Evolutionary conservation across 2,329 filamentous ascomycete species (phyloP), one percentile per base, ranked within the genome.

Genomic region (Cercospora sesami): DNA sequence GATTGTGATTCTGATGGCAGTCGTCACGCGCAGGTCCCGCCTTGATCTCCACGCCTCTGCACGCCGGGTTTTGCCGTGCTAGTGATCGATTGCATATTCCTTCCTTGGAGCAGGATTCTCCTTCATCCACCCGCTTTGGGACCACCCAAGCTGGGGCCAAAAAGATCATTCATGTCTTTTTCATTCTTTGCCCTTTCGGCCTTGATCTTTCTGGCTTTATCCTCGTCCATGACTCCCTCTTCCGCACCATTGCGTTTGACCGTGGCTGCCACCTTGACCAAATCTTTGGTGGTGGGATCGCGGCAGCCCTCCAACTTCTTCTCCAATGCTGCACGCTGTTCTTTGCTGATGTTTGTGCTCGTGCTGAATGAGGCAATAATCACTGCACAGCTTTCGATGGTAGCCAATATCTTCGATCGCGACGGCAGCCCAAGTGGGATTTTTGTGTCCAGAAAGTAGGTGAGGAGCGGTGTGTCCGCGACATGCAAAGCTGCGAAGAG

Each of bases 401-500:
- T 80, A 2, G 76, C 69, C 1, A 82, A 63, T 31, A 83, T 73
- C 68, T 81, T 82, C 18, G 70, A 69, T 9, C 73, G 72, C 1
- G 69, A 65, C 7, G 58, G 74, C 0, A 70, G 68, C 2, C 64
- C 36, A 0, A 66, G 51, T 1, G 82, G 77, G 1, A 84, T 67
- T 69, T 84, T 84, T 5, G 80, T 78, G 21, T 74, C 73, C 21
- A 85, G 75, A 74, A 82, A 84, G 73, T 83, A 83, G n/a, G 76
- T 66, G 0, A 80, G 78, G 76, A 95, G 81, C 0, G 85, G 86
- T 48, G 83, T 81, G 77, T 98, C 94, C 0, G 90, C 91, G 62
- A 96, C 85, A 14, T 90, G 84, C 30, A 97, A 81, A 0, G 94
- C 89, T 0, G 92, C 90, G 68, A 98, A 86, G 89, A 94, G 94